Evolutionary conservation across 2,329 filamentous ascomycete genomes (phyloP).

Genomic region (Hymenoscyphus linearis): DNA sequence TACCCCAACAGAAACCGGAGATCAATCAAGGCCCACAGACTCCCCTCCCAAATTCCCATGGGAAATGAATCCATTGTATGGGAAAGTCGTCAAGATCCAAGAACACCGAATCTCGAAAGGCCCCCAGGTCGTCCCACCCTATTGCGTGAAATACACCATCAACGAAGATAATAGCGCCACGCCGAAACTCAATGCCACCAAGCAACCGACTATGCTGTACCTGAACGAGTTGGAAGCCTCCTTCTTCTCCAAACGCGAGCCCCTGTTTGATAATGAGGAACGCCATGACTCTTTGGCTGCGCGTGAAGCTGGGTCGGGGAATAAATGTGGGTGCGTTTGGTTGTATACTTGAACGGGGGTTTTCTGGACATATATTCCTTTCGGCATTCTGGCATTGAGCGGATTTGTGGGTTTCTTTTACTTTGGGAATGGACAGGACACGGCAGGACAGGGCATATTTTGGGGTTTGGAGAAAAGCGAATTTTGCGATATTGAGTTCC

Average conservation of each 20-base stretch:
- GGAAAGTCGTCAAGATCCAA: conserved; percentile 59
- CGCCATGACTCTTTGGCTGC: background rate
- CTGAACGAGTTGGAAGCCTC: conserved; percentile 28
- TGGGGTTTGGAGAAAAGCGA: no score
- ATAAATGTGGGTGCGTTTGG: conserved; percentile 12
- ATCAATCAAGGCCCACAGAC: conserved; percentile 10
- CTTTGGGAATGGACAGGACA: no score
- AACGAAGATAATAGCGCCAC: conserved; percentile 41
- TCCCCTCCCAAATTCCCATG: conserved; percentile 6
- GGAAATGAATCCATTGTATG: conserved; percentile 37
- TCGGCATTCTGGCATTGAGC: background rate
- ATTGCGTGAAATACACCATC: conserved; percentile 61
- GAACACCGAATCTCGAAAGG: conserved; percentile 46
- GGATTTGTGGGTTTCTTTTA: no score
- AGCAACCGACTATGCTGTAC: conserved; percentile 22
- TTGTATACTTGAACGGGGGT: conserved; percentile 4
- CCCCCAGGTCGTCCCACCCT: conserved; percentile 40
- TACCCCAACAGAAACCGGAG: conserved; percentile 28
- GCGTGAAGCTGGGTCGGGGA: background rate
- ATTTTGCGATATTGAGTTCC: background rate
- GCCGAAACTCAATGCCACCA: conserved; percentile 22
- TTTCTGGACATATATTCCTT: background rate
- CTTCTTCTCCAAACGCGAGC: conserved; percentile 7
- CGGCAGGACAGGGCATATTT: no score
- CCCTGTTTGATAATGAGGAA: background rate